Evolutionary conservation across 2,329 filamentous ascomycete genomes (phyloP), one percentile per base, ranked within the genome.

Genomic region (Diplocarpon rosae): DNA sequence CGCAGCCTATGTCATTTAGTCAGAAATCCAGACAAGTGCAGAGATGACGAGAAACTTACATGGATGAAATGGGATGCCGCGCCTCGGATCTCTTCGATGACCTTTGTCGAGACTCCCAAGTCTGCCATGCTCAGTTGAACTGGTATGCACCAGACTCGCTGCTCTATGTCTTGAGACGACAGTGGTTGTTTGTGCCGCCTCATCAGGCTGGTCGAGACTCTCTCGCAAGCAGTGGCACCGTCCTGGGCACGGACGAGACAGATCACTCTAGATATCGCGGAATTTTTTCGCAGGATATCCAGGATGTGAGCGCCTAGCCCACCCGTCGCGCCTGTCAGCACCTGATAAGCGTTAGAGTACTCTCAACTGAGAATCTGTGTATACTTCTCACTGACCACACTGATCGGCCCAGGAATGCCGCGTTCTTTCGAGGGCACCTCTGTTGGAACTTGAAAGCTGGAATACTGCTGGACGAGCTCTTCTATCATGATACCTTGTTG

Each of bases 1-100:
- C 15, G 77, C 77, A 16, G 54, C 50, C 56, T 58, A 37, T 29
- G n/a, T 5, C 28, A 20, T 14, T 42, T 27, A 30, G 17, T 12
- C n/a, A 8, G 3, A 33, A 15, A 34, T 15, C 6, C 8, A 30
- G 29, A 31, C 6, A 7, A n/a, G 11, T 17, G 4, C 8, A 17
- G 20, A 33, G 13, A 6, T 35, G 12, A 9, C 20, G n/a, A 6
- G 36, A 10, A 13, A 33, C 30, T 38, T 38, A 77, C 67, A 56
- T 82, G 78, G 43, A 84, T 69, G 14, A 85, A 65, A 2, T 69
- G 59, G 1, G 71, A 73, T 1, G 67, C 61, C 45, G 70, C 62
- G 2, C 51, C 49, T 0, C 64, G 62, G 1, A 80, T 55, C 2
- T 58, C 47, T 2, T 60, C 46, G 54, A 73, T 73, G 6, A 62